Percentiles rank a stretch among this genome's conserved stretches.
Evolutionary conservation across 495 filamentous ascomycete species (phyloP).

Genomic region (Oleoguttula mirabilis): DNA sequence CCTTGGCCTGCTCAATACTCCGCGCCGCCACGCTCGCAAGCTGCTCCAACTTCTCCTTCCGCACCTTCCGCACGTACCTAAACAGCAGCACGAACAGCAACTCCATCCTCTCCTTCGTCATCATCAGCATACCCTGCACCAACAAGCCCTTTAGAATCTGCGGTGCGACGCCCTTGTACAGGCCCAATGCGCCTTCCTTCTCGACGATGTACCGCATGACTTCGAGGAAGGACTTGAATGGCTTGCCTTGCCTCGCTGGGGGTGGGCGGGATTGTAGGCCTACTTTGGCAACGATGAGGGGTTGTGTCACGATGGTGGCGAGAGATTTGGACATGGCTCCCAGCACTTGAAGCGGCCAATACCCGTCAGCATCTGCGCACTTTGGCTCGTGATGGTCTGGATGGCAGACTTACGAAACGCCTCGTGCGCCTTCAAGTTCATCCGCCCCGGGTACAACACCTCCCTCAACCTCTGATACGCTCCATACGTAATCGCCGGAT

Average conservation of each 20-base stretch:
- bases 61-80: slow-evolving; percentile 60
- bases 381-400: no score
- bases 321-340: slow-evolving; percentile 87
- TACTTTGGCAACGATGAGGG: slow-evolving; percentile 95
- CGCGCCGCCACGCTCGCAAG: slow-evolving; percentile 45
- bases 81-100: slow-evolving; percentile 79
- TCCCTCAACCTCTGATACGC: slow-evolving; percentile 87
- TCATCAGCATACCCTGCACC: slow-evolving; percentile 95
- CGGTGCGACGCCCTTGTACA: slow-evolving; percentile 95
- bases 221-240: slow-evolving; percentile 87
- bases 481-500: slow-evolving; percentile 96
- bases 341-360: no score
- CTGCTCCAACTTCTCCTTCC: slow-evolving; percentile 58
- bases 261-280: slow-evolving; percentile 89
- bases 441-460: slow-evolving; percentile 63
- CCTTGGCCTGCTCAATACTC: slow-evolving; percentile 32
- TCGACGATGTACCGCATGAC: slow-evolving; percentile 89
- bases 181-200: slow-evolving; percentile 65
- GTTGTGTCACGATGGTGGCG: slow-evolving; percentile 87
- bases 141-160: slow-evolving; percentile 87
- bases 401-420: slow-evolving; percentile 82
- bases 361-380: no score
- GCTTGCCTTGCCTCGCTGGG: slow-evolving; percentile 70
- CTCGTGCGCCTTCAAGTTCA: slow-evolving; percentile 69
- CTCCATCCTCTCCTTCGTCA: slow-evolving; percentile 97